A percentile compares a stretch with the other conserved stretches of the same genome.
These are phyloP conservation scores for Lactarius hatsudake DNA, from an alignment of 768 basidiomycete species.

Conservation along the genomic window DNA sequence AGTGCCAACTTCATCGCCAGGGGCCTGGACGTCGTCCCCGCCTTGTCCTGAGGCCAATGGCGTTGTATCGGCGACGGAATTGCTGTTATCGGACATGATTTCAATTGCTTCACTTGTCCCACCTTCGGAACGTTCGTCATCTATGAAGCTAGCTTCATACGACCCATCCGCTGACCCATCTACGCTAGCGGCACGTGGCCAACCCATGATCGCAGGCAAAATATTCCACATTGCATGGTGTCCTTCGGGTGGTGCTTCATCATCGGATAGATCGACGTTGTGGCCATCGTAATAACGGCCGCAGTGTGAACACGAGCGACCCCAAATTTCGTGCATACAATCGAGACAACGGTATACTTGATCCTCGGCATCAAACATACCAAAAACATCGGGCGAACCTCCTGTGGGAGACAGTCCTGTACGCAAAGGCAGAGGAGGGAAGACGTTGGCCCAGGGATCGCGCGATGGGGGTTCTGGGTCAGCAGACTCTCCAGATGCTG, in stretches of 20 bases:
- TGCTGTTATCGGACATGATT: constrained; percentile 12
- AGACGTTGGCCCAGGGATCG: constrained; percentile 70
- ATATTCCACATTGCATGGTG: constrained; percentile 33
- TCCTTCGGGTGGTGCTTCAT: constrained; percentile 26
- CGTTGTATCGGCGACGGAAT: constrained; percentile 1
- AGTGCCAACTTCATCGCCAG: not conserved
- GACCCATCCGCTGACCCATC: constrained; percentile 18
- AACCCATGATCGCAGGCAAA: constrained; percentile 18
- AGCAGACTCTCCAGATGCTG: constrained; percentile 31
- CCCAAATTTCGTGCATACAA: constrained; percentile 78
- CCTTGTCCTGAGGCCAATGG: not conserved
- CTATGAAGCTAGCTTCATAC: constrained; percentile 58
- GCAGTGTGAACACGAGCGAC: constrained; percentile 61
- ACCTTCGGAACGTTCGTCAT: constrained; percentile 38
- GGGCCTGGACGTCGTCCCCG: not conserved
- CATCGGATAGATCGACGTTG: constrained; percentile 25
- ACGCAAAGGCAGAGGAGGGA: constrained; percentile 36
- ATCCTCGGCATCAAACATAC: constrained; percentile 71
- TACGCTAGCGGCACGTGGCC: constrained; percentile 16
- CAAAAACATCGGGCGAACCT: constrained; percentile 40
- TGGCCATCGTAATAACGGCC: constrained; percentile 60
- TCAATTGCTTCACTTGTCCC: constrained; percentile 12
- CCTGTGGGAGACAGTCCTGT: constrained; percentile 28
- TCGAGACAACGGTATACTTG: constrained; percentile 76
- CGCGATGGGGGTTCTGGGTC: constrained; percentile 30